A percentile compares a stretch with the other conserved stretches of the same genome.
These are phyloP conservation scores for Lignosus rhinocerotis DNA, from an alignment of 1,284 basidiomycete genomes.

Conservation along the genomic window DNA sequence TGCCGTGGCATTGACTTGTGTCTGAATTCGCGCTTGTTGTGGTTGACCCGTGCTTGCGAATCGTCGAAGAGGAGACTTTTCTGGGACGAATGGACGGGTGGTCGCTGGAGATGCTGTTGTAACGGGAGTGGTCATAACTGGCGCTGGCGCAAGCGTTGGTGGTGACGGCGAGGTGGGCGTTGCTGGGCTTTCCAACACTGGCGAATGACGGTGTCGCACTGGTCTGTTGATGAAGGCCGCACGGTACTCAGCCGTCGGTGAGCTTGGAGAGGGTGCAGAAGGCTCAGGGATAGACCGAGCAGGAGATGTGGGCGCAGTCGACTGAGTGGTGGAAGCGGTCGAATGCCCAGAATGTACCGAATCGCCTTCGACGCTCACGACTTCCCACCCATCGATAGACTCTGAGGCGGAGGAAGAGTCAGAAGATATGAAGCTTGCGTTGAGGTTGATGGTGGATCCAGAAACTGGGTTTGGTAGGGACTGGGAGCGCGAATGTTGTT, in stretches of 20 bases:
- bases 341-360: neutral
- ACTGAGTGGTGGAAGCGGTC: neutral
- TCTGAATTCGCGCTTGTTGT: slow-evolving; percentile 5
- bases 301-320: slow-evolving; percentile 10
- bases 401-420: slow-evolving; percentile 14
- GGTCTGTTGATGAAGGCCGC: slow-evolving; percentile 29
- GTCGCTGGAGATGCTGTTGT: neutral
- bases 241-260: slow-evolving; percentile 15
- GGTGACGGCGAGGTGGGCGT: slow-evolving; percentile 4
- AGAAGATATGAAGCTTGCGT: slow-evolving; percentile 7
- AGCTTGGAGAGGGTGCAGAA: slow-evolving; percentile 1
- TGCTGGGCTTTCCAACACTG: slow-evolving; percentile 1
- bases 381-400: slow-evolving; percentile 21
- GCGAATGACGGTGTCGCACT: slow-evolving; percentile 18
- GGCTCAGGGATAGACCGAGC: slow-evolving; percentile 8
- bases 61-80: slow-evolving; percentile 18
- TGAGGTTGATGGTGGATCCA: neutral
- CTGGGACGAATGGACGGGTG: slow-evolving; percentile 18
- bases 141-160: neutral
- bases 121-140: slow-evolving; percentile 1
- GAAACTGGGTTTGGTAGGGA: neutral
- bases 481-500: slow-evolving; percentile 14
- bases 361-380: slow-evolving; percentile 11
- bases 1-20: neutral
- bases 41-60: slow-evolving; percentile 8